Conservation (phyloP, 2,329 filamentous ascomycete genomes). For the Penicillium polonicum region DNA sequence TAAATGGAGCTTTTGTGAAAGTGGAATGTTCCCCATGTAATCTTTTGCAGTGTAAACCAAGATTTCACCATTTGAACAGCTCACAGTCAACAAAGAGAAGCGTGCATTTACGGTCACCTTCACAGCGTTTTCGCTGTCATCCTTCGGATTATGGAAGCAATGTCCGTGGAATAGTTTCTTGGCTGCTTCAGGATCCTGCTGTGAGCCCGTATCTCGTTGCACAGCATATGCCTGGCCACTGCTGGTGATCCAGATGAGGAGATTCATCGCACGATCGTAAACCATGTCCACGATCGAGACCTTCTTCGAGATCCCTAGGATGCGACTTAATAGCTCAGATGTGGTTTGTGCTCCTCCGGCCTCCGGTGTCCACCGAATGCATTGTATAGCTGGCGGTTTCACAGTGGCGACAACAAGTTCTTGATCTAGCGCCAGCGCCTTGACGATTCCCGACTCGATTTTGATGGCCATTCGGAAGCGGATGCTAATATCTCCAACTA, state of each 20-base stretch:
- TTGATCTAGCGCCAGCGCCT: slow-evolving; percentile 83
- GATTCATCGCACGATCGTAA: slow-evolving; percentile 92
- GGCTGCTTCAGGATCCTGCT: slow-evolving; percentile 47
- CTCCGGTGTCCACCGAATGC: slow-evolving; percentile 91
- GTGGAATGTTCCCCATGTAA: slow-evolving; percentile 86
- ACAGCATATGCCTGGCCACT: slow-evolving; percentile 90
- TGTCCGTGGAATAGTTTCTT: slow-evolving; percentile 82
- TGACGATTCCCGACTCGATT: slow-evolving; percentile 90
- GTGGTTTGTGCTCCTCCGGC: slow-evolving; percentile 78
- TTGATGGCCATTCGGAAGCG: slow-evolving; percentile 98
- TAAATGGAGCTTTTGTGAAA: slow-evolving; percentile 74
- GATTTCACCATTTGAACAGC: slow-evolving; percentile 74
- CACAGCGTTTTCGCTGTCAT: slow-evolving; percentile 60
- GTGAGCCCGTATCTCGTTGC: slow-evolving; percentile 59
- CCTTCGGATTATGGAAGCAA: slow-evolving; percentile 77
- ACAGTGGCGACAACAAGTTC: slow-evolving; percentile 88
- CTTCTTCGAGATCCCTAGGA: slow-evolving; percentile 81
- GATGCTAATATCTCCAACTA: slow-evolving; percentile 81
- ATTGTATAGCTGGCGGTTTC: slow-evolving; percentile 92
- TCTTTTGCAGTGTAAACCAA: slow-evolving; percentile 91
- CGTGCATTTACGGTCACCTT: slow-evolving; percentile 86
- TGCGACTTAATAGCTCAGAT: slow-evolving; percentile 84
- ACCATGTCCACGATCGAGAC: slow-evolving; percentile 78
- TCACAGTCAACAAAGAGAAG: slow-evolving; percentile 89
- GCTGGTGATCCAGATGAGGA: slow-evolving; percentile 86